phyloP scores from a whole-genome alignment of 768 basidiomycete genomes.

The Mycena filopes region DNA sequence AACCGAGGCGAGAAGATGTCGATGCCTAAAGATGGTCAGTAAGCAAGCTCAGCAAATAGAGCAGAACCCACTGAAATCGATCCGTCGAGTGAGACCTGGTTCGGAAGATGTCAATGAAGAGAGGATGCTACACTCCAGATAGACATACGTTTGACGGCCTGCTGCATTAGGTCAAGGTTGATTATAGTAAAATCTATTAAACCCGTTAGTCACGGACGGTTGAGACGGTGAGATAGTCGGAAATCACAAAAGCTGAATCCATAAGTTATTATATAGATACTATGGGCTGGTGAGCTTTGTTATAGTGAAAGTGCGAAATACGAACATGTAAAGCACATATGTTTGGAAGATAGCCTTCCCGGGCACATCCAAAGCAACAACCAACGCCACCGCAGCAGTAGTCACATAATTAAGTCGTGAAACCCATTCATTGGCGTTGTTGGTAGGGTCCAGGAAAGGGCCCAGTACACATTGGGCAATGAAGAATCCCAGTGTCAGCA shows the following conservation, averaged over 20 bases:
- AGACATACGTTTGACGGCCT: slow-evolving; percentile 68
- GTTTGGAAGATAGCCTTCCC: slow-evolving; percentile 66
- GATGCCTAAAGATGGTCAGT: slow-evolving; percentile 57
- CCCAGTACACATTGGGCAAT: slow-evolving; percentile 66
- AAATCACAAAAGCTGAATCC: slow-evolving; percentile 70
- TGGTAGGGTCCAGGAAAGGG: slow-evolving; percentile 76
- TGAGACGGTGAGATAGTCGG: neutral
- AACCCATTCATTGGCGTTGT: slow-evolving; percentile 81
- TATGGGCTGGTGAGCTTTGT: slow-evolving; percentile 32
- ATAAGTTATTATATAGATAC: slow-evolving; percentile 69
- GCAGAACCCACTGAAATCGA: slow-evolving; percentile 71
- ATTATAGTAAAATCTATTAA: slow-evolving; percentile 72
- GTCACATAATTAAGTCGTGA: slow-evolving; percentile 77
- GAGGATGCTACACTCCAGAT: neutral
- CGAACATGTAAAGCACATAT: slow-evolving; percentile 73
- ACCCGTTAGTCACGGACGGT: slow-evolving; percentile 18
- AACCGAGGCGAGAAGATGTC: slow-evolving; percentile 85
- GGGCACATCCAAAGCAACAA: slow-evolving; percentile 68
- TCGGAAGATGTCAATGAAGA: slow-evolving; percentile 1
- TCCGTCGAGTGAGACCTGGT: slow-evolving; percentile 65
- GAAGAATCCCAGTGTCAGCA: slow-evolving; percentile 69
- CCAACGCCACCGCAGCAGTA: slow-evolving; percentile 71
- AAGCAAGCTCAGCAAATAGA: neutral
- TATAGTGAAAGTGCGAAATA: slow-evolving; percentile 26
- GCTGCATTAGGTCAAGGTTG: slow-evolving; percentile 60